Conservation (phyloP, 2,329 filamentous ascomycete genomes). For the Lecanicillium sp. region DNA sequence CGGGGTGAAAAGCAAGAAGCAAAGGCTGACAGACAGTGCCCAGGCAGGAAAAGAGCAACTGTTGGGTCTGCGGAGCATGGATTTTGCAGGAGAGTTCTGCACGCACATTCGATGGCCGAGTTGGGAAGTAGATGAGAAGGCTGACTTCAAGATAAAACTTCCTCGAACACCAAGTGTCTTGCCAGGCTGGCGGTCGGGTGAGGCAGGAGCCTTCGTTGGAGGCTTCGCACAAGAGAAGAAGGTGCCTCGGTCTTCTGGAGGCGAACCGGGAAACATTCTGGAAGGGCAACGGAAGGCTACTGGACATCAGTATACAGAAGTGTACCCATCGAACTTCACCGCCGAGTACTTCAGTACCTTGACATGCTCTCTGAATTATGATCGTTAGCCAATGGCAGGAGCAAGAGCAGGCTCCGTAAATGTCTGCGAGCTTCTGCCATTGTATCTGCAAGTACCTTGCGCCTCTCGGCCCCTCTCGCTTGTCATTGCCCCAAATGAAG, state of each 20-base stretch:
- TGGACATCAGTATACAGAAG: too few species aligned
- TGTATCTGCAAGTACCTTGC: background rate
- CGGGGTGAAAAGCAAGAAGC: conserved; percentile 15
- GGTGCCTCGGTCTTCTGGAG: background rate
- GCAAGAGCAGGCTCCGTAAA: too few species aligned
- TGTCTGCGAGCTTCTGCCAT: too few species aligned
- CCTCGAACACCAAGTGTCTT: background rate
- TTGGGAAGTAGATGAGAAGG: conserved; percentile 3
- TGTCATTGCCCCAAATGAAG: conserved; percentile 10
- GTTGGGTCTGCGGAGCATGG: background rate
- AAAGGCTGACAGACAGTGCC: conserved; percentile 11
- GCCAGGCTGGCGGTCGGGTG: background rate
- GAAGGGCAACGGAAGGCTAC: background rate
- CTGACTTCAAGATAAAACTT: conserved; percentile 7
- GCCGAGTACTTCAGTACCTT: conserved; percentile 3
- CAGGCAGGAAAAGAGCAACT: conserved; percentile 24
- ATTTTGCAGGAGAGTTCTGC: conserved; percentile 16
- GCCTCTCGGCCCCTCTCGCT: conserved; percentile 6
- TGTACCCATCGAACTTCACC: too few species aligned
- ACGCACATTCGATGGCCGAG: background rate
- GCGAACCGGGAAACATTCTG: conserved; percentile 6
- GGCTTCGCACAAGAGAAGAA: background rate
- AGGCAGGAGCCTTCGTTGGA: background rate
- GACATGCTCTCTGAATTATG: background rate
- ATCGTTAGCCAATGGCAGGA: too few species aligned